Conservation (phyloP, 352 stramenopile species). For the Plasmopara muralis region DNA sequence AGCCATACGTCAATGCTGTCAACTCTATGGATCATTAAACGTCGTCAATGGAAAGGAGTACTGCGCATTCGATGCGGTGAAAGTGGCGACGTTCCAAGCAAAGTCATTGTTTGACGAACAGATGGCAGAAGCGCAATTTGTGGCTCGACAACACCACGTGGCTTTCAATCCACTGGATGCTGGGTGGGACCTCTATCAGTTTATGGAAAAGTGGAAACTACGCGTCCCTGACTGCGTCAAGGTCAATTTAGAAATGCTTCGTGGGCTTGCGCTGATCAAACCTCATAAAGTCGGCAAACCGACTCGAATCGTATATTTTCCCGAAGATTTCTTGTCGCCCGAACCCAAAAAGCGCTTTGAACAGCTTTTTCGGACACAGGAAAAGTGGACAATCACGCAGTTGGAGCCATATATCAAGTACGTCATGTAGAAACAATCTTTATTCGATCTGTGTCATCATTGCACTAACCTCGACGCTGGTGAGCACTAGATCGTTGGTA, state of each 20-base stretch:
- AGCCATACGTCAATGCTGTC: conserved; percentile 63
- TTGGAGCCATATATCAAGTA: conserved; percentile 80
- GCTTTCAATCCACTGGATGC: conserved; percentile 24
- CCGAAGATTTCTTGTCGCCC: conserved; percentile 50
- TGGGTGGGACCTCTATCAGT: conserved; percentile 48
- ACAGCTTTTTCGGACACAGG: conserved; percentile 67
- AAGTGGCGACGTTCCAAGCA: conserved; percentile 68
- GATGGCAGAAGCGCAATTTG: conserved; percentile 28
- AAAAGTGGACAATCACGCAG: conserved; percentile 79
- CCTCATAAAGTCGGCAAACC: conserved; percentile 31
- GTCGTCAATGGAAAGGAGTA: conserved; percentile 17
- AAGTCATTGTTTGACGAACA: conserved; percentile 70
- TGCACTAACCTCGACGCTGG: too few relatives aligned
- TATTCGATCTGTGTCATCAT: too few relatives aligned
- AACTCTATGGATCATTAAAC: conserved; percentile 45
- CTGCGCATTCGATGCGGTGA: conserved; percentile 47
- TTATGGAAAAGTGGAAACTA: conserved; percentile 81
- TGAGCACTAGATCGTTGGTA: conserved; percentile 46
- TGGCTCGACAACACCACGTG: conserved; percentile 26
- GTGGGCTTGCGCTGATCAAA: conserved; percentile 53
- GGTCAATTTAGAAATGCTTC: conserved; percentile 59
- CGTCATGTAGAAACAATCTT: conserved; percentile 9
- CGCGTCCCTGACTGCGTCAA: conserved; percentile 59
- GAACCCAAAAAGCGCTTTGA: conserved; percentile 76
- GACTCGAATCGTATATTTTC: conserved; percentile 55